A percentile compares a stretch with the other conserved stretches of the same genome.
phyloP scores from a whole-genome alignment of 331 rosid species.

The Saraca asoca region DNA sequence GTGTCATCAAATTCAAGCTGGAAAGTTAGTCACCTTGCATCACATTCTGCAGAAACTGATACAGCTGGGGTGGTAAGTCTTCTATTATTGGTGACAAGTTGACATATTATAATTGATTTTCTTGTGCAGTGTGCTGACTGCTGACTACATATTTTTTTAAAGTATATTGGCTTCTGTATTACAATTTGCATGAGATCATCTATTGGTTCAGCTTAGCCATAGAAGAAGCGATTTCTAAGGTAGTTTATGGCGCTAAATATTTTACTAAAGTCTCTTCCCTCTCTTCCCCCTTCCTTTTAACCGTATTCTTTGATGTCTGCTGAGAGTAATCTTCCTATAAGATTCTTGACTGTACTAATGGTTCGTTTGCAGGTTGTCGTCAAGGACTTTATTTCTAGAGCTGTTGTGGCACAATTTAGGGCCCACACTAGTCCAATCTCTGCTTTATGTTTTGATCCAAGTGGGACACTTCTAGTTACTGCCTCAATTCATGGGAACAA shows the following conservation, averaged over 20 bases:
- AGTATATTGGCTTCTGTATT: slow-evolving; percentile 48
- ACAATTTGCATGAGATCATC: slow-evolving; percentile 52
- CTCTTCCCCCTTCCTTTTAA: neutral
- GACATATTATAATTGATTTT: slow-evolving; percentile 18
- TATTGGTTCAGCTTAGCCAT: slow-evolving; percentile 37
- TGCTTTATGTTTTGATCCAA: slow-evolving; percentile 89
- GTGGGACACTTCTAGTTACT: slow-evolving; percentile 89
- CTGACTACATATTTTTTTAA: slow-evolving; percentile 37
- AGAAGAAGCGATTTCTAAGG: no score
- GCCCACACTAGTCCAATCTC: slow-evolving; percentile 94
- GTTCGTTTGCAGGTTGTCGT: slow-evolving; percentile 72
- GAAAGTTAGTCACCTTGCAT: slow-evolving; percentile 70
- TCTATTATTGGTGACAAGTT: slow-evolving; percentile 32
- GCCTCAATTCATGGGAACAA: slow-evolving; percentile 90
- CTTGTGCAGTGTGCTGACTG: slow-evolving; percentile 32
- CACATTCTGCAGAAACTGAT: slow-evolving; percentile 68
- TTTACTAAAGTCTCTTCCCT: slow-evolving; percentile 16
- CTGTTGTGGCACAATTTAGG: slow-evolving; percentile 78
- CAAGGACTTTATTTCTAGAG: slow-evolving; percentile 77
- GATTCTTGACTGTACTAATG: slow-evolving; percentile 25
- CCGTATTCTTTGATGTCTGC: slow-evolving; percentile 20
- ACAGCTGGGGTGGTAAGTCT: slow-evolving; percentile 82
- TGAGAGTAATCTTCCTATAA: slow-evolving; percentile 25
- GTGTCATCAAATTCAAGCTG: slow-evolving; percentile 68
- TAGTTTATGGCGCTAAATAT: no score